Conservation (phyloP, 1,139 yeast genomes). For the Pneumocystis jirovecii region DNA sequence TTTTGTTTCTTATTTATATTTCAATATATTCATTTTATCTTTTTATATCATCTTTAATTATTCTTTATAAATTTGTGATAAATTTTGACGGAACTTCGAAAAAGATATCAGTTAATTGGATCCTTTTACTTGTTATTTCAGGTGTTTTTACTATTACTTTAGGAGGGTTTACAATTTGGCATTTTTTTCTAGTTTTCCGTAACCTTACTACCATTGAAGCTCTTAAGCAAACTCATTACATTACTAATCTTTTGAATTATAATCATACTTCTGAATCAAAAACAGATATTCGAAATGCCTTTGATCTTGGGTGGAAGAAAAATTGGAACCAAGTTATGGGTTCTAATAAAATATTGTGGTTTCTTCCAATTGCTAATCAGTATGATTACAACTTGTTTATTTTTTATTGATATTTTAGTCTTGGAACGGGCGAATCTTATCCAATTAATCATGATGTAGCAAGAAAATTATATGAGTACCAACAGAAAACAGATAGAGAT, state of each 20-base stretch:
- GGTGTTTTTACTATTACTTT: conserved; percentile 52
- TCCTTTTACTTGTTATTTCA: conserved; percentile 45
- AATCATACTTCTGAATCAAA: conserved; percentile 22
- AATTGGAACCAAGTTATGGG: conserved; percentile 76
- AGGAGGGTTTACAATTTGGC: conserved; percentile 42
- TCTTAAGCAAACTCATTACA: conserved; percentile 43
- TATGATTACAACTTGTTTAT: conserved; percentile 21
- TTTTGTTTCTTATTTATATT: conserved; percentile 55
- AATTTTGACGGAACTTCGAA: not conserved
- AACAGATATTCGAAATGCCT: conserved; percentile 39
- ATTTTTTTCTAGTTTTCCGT: conserved; percentile 38
- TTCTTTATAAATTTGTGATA: conserved; percentile 1
- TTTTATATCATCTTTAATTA: conserved; percentile 16
- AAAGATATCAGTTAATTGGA: conserved; percentile 32
- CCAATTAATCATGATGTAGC: not conserved
- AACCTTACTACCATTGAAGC: conserved; percentile 77
- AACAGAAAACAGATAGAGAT: not conserved
- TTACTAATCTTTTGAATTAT: not conserved
- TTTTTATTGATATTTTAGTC: not conserved
- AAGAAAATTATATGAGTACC: not conserved
- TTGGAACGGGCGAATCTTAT: not conserved
- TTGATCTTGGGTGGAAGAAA: conserved; percentile 46
- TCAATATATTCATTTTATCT: conserved; percentile 36
- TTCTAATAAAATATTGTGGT: conserved; percentile 44
- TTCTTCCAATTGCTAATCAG: conserved; percentile 41